Base-by-base conservation (phyloP, 2,329 filamentous ascomycete genomes). In the Herpomyces periplanetae region DNA sequence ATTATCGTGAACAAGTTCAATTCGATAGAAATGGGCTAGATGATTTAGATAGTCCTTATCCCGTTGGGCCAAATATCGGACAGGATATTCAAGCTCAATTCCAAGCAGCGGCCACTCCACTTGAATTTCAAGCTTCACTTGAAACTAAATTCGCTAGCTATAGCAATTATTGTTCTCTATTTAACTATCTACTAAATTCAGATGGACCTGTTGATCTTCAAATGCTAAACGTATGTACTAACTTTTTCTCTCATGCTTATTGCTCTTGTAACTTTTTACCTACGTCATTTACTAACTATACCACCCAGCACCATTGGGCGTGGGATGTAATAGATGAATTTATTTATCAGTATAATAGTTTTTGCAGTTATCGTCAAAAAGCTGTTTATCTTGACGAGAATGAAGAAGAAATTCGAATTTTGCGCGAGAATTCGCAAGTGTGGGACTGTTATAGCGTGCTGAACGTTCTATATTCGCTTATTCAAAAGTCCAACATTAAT, bases 311-410 rank as follows among this genome's bases (percentile, higher is more conserved):
- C 47, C 88, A 75, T 49, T 96, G 80, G 80, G 80, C 80, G 16
- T 96, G 80, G 80, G 80, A 96, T 41, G 75, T 91, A 30, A 88
- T 96, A 44, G 80, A 96, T 42, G 80, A 96, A 44, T 96, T 96
- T 49, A 91, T 96, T 45, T 96, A 96, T 50, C 80, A 96, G 42
- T 96, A 96, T 52, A 88, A 96, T 51, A 84, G 73, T 23, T 96
- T 96, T 51, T 91, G 71, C 40, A 69, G 71, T 26, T 88, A 88
- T 53, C 61, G 80, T 35, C 71, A 84, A 41, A 62, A 71, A 29
- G 59, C 87, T 30, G 80, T 80, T 27, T 57, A 71, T 30, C 56
- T 49, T 47, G 57, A 40, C 46, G 53, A 64, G 40, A 85, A 75
- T 41, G 66, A 71, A 38, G 80, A 91, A 43, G 80, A 96, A 42